Evolutionary conservation across 352 stramenopile genomes (phyloP).

Genomic region (Aphanomyces euteiches): DNA sequence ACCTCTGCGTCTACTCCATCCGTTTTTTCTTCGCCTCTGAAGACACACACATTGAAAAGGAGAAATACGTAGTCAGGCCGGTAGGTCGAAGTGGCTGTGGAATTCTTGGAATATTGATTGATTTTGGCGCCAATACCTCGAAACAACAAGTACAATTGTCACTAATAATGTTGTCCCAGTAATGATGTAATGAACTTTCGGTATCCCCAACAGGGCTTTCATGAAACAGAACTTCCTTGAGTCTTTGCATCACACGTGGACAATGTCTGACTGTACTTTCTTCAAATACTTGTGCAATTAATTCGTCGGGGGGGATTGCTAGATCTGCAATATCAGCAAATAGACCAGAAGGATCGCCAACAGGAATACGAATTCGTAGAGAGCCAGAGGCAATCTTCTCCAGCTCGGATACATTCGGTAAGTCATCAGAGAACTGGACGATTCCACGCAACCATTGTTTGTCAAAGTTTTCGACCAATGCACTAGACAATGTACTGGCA

Average conservation of each 20-base stretch:
- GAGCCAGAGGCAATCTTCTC: not conserved
- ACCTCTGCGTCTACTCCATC: too few species aligned
- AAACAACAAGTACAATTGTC: not conserved
- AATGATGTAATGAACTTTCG: not conserved
- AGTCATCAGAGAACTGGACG: not conserved
- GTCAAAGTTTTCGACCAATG: not conserved
- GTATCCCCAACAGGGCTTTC: not conserved
- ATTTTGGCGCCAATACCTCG: not conserved
- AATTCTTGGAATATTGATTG: not conserved
- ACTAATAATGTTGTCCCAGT: not conserved
- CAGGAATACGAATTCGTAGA: conserved; percentile 3
- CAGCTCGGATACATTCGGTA: not conserved
- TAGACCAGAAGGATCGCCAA: not conserved
- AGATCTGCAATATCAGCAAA: not conserved
- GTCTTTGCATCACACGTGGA: not conserved
- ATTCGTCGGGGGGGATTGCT: not conserved
- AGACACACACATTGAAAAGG: not conserved
- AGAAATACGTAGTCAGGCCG: not conserved
- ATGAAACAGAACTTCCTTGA: not conserved
- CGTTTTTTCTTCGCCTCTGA: not conserved
- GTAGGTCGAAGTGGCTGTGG: not conserved
- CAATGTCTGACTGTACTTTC: not conserved
- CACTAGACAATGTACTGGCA: too few species aligned
- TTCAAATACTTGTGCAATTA: not conserved
- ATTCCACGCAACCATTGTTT: not conserved